Base-by-base conservation (phyloP, 768 basidiomycete species). In the Termitomyces sp. region DNA sequence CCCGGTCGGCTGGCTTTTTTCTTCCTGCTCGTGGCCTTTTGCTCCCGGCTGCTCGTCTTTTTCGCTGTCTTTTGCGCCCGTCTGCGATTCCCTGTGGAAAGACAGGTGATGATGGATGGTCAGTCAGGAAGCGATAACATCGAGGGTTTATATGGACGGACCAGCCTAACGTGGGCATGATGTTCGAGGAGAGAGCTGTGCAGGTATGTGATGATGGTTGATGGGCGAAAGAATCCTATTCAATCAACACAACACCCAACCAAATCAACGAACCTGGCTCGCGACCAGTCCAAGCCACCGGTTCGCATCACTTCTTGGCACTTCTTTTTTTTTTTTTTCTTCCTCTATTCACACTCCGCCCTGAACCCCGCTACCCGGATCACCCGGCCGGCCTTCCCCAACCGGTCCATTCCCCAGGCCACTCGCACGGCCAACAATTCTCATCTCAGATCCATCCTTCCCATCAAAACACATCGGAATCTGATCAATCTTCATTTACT, bases 31-130 rank as follows among this genome's bases (percentile, higher is more conserved):
- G 18, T 46, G 64, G 38, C 57, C 59, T 60, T 67, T 66, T 28
- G 50, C 50, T 46, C 48, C 28, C 36, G n/a, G 51, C 20, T 57
- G 61, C 2, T 48, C 38, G 36, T 62, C 33, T 32, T 56, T 61
- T 43, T 62, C 50, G 50, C 53, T 52, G 35, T 67, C 63, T 55
- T 54, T 53, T 33, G 52, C 23, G 43, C 60, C 14, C 26, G 43
- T 38, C 50, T 65, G 59, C 32, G 66, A 62, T 54, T 69, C 63
- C 61, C 70, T 70, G 61, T 12, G 54, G 36, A 64, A 64, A 67
- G 20, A 48, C 20, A 23, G 10, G 63, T 61, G 66, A 63, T 68
- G 66, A 65, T 64, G 67, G 69, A 57, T 65, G 66, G 63, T 63
- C 68, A 69, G 54, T 44, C 40, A 55, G 54, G 28, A 44, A 14